Conservation (phyloP, 2,329 filamentous ascomycete species). For the Pyrenophora seminiperda region DNA sequence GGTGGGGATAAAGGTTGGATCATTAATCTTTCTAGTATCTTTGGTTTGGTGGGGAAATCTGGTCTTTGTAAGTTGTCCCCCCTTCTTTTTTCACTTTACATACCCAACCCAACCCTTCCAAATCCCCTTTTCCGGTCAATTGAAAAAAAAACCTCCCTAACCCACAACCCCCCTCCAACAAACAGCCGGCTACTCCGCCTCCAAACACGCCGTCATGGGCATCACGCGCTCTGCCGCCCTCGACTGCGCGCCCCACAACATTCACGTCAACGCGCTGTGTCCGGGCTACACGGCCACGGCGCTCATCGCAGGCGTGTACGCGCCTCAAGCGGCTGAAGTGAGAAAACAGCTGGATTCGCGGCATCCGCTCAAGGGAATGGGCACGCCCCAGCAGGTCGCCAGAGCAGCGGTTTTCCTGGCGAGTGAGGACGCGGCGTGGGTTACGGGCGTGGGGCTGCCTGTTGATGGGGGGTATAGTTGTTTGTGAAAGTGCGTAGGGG, state of each 20-base stretch:
- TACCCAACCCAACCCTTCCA: background rate
- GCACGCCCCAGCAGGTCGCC: conserved; percentile 41
- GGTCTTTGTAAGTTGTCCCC: conserved; percentile 28
- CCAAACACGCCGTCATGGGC: conserved; percentile 58
- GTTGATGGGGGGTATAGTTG: conserved; percentile 55
- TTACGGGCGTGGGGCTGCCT: conserved; percentile 53
- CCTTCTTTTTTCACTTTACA: background rate
- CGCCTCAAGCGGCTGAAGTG: conserved; percentile 8
- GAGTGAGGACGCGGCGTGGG: conserved; percentile 54
- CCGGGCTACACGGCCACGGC: conserved; percentile 53
- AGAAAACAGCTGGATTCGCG: conserved; percentile 17
- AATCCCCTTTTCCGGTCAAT: no score
- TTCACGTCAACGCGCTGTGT: conserved; percentile 61
- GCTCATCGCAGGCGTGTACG: conserved; percentile 31
- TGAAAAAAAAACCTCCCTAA: no score
- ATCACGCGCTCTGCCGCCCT: conserved; percentile 56
- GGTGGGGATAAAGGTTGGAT: conserved; percentile 56
- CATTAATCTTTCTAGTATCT: conserved; percentile 60
- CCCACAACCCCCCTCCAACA: background rate
- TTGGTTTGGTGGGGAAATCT: conserved; percentile 45
- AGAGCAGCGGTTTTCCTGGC: conserved; percentile 53
- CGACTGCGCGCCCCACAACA: conserved; percentile 56
- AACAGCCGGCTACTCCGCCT: conserved; percentile 50
- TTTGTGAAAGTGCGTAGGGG: conserved; percentile 19
- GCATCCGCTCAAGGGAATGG: conserved; percentile 42